Conservation (phyloP, 225 moss, liverwort and hornwort genomes). For the Neckera pumila region DNA sequence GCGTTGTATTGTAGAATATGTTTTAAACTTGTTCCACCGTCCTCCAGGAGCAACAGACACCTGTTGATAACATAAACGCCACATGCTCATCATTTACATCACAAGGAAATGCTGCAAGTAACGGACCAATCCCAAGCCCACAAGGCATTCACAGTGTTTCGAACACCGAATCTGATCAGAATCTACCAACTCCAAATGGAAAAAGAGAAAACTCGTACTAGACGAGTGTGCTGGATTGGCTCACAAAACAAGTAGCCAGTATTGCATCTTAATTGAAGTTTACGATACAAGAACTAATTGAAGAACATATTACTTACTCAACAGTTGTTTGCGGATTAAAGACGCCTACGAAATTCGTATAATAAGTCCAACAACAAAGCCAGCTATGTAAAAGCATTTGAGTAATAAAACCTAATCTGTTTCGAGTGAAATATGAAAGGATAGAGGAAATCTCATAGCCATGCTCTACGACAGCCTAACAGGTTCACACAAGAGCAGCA, state of each 20-base stretch:
- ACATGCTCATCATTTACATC: not conserved
- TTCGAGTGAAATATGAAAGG: not conserved
- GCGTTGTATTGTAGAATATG: conserved; percentile 87
- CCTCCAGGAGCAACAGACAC: conserved; percentile 86
- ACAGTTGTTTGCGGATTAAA: not conserved
- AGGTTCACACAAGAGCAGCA: not conserved
- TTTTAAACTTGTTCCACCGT: conserved; percentile 95
- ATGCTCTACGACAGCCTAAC: not conserved
- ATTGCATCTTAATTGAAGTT: not conserved
- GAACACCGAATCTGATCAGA: not conserved
- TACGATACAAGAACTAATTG: not conserved
- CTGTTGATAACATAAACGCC: conserved; percentile 14
- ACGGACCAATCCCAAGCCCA: not conserved
- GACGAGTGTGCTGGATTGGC: not conserved
- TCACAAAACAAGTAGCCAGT: not conserved
- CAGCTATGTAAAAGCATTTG: not conserved
- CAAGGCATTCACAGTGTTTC: not conserved
- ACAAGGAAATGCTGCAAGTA: not conserved
- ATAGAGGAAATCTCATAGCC: not conserved
- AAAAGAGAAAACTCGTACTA: not conserved
- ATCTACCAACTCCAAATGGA: not conserved
- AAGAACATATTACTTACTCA: not conserved
- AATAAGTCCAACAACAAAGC: not conserved
- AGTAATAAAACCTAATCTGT: not conserved
- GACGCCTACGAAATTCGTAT: not conserved